Conservation (phyloP, 768 basidiomycete species). For the Leccinum imitatum region DNA sequence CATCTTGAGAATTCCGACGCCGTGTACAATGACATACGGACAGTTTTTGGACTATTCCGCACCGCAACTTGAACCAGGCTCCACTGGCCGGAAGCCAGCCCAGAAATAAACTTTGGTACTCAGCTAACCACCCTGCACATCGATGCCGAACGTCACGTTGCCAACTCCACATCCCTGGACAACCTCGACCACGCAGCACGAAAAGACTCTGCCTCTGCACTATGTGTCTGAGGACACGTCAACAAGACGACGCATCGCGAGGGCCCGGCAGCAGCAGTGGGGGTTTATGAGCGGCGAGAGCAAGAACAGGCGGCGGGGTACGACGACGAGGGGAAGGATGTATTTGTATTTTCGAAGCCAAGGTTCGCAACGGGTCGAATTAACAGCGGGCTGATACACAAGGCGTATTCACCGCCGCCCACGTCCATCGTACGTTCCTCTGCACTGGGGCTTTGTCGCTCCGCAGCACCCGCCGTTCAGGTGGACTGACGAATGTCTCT, state of each 20-base stretch:
- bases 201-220: slow-evolving; percentile 50
- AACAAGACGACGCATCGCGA: slow-evolving; percentile 42
- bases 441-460: neutral
- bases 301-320: slow-evolving; percentile 37
- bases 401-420: slow-evolving; percentile 60
- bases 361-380: slow-evolving; percentile 39
- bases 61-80: too few relatives aligned
- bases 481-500: slow-evolving; percentile 1
- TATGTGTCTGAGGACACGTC: slow-evolving; percentile 53
- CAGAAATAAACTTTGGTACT: too few relatives aligned
- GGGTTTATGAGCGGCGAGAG: slow-evolving; percentile 30
- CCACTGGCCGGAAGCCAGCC: too few relatives aligned
- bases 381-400: slow-evolving; percentile 61
- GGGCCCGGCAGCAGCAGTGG: slow-evolving; percentile 32
- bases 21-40: too few relatives aligned
- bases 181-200: slow-evolving; percentile 24
- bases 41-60: too few relatives aligned
- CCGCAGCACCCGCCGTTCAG: slow-evolving; percentile 5
- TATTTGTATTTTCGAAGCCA: slow-evolving; percentile 53
- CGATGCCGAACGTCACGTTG: too few relatives aligned
- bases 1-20: too few relatives aligned
- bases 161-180: slow-evolving; percentile 25
- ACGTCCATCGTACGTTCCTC: slow-evolving; percentile 54
- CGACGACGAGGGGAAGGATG: slow-evolving; percentile 68
- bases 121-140: too few relatives aligned